Conservation (phyloP, 164 flowering plant species). For the Dillenia suffruticosa region DNA sequence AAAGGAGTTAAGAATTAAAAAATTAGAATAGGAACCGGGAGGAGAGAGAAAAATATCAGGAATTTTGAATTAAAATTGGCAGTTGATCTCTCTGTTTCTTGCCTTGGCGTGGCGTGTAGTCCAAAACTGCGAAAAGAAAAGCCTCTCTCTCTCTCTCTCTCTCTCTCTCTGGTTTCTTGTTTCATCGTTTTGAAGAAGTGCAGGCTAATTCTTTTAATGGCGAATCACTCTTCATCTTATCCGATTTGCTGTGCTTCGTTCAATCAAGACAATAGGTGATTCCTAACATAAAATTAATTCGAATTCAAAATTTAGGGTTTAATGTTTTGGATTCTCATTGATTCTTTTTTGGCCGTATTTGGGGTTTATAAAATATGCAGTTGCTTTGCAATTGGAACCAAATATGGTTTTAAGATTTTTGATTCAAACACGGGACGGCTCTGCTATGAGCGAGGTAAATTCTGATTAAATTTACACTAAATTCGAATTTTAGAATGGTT, state of each 20-base stretch:
- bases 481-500: too few species aligned
- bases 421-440: slow-evolving; percentile 66
- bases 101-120: too few species aligned
- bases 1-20: too few species aligned
- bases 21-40: too few species aligned
- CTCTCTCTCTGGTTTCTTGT: background rate
- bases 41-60: background rate
- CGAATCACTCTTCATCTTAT: slow-evolving; percentile 41
- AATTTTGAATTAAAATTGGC: background rate
- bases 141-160: too few species aligned
- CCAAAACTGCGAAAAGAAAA: too few species aligned
- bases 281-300: too few species aligned
- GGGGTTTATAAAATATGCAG: slow-evolving; percentile 24
- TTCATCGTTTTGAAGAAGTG: too few species aligned
- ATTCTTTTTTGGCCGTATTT: background rate
- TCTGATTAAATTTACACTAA: too few species aligned
- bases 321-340: background rate
- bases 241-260: slow-evolving; percentile 84
- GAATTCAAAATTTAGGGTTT: background rate
- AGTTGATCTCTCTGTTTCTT: background rate
- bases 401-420: slow-evolving; percentile 73
- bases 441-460: slow-evolving; percentile 68
- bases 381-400: slow-evolving; percentile 71
- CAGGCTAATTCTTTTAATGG: slow-evolving; percentile 24
- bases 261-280: slow-evolving; percentile 83